Conservation (phyloP, 345 rosid species). For the Euphorbia lathyris region DNA sequence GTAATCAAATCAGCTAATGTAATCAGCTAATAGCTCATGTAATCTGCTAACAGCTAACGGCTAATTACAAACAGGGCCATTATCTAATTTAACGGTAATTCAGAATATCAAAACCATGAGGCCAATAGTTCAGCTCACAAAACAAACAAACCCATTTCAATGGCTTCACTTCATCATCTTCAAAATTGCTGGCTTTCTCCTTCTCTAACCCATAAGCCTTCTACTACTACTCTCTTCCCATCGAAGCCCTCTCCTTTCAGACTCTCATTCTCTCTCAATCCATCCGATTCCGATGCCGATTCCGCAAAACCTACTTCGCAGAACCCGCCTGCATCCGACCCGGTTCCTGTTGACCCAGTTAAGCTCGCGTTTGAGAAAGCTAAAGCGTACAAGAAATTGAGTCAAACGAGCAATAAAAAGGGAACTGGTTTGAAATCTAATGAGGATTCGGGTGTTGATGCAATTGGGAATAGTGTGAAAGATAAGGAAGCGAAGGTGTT, state of each 20-base stretch:
- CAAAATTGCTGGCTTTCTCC: constrained; percentile 40
- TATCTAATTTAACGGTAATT: too few species aligned
- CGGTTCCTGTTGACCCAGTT: constrained; percentile 37
- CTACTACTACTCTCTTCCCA: constrained; percentile 25
- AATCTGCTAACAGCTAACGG: too few species aligned
- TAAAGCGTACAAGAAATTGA: constrained; percentile 43
- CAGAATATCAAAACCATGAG: too few species aligned
- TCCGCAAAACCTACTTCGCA: constrained; percentile 23
- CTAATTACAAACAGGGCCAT: too few species aligned
- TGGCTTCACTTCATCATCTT: constrained; percentile 21
- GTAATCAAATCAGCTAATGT: too few species aligned
- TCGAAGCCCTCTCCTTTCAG: constrained; percentile 31
- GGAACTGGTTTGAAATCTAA: constrained; percentile 1
- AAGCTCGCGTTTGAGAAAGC: constrained; percentile 76
- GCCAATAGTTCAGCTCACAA: too few species aligned
- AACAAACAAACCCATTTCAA: background rate
- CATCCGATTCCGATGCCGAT: constrained; percentile 18
- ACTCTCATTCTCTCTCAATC: constrained; percentile 29
- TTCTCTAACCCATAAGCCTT: constrained; percentile 25
- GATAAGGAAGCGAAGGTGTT: constrained; percentile 36
- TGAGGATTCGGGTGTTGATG: constrained; percentile 11
- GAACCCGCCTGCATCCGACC: constrained; percentile 15
- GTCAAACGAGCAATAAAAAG: background rate
- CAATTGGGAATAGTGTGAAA: too few species aligned
- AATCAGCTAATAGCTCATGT: too few species aligned